phyloP scores from a whole-genome alignment of 2,329 filamentous ascomycete genomes.

The Thielaviopsis musarum region DNA sequence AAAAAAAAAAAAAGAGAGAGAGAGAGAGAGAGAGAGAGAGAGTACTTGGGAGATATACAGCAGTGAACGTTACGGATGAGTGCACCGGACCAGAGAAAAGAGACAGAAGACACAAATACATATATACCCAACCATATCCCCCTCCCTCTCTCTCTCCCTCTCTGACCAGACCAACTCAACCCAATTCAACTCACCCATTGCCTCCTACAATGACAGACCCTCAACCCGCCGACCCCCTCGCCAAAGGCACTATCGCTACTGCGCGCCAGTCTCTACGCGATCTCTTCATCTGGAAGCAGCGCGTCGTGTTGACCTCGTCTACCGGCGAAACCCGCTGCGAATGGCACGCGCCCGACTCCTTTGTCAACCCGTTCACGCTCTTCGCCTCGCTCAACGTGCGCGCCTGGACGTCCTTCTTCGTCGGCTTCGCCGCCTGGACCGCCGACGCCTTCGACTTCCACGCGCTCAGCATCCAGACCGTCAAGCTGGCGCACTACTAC shows the following conservation, averaged over 20 bases:
- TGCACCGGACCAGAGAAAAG: too few species aligned
- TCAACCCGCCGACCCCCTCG: slow-evolving; percentile 44
- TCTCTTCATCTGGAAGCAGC: slow-evolving; percentile 58
- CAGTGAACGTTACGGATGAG: too few species aligned
- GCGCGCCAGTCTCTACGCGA: slow-evolving; percentile 47
- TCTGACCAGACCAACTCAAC: background rate
- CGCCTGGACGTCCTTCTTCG: slow-evolving; percentile 61
- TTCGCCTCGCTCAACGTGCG: slow-evolving; percentile 43
- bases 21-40: too few species aligned
- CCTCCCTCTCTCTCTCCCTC: background rate
- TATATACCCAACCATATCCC: slow-evolving; percentile 5
- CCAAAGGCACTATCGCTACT: slow-evolving; percentile 46
- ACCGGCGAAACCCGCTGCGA: slow-evolving; percentile 48
- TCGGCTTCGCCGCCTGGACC: slow-evolving; percentile 60
- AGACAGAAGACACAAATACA: background rate
- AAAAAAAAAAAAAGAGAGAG: too few species aligned
- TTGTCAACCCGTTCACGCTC: slow-evolving; percentile 55
- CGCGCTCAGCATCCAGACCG: slow-evolving; percentile 61
- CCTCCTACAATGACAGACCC: slow-evolving; percentile 17
- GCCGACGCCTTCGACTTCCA: slow-evolving; percentile 77
- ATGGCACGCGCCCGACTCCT: slow-evolving; percentile 49
- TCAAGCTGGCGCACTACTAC: slow-evolving; percentile 44
- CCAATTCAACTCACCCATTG: background rate
- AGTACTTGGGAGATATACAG: too few species aligned
- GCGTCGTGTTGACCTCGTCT: slow-evolving; percentile 48